phyloP scores from a whole-genome alignment of 768 basidiomycete species.

The Boletales sp. region DNA sequence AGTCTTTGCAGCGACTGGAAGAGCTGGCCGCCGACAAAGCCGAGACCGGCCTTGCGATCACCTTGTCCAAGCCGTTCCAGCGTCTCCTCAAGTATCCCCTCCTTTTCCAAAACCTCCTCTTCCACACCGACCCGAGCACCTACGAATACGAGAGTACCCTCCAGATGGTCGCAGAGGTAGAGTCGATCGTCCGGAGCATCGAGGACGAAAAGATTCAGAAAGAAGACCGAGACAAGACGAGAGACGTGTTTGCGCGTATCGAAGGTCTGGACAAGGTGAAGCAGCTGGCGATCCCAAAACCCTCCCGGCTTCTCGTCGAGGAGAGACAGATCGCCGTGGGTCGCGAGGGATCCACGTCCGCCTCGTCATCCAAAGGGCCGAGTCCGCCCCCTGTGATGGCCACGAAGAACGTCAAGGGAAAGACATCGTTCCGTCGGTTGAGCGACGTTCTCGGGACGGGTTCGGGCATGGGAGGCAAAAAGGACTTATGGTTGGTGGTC shows the following conservation, averaged over 20 bases:
- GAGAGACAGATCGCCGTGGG: constrained; percentile 58
- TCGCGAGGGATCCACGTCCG: constrained; percentile 20
- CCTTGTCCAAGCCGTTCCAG: constrained; percentile 95
- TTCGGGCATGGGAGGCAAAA: constrained; percentile 59
- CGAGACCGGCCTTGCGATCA: constrained; percentile 93
- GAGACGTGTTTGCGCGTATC: constrained; percentile 93
- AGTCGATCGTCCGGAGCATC: constrained; percentile 92
- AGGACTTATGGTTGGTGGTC: constrained; percentile 90
- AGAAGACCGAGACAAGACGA: constrained; percentile 92
- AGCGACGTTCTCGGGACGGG: constrained; percentile 78
- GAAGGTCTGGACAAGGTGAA: constrained; percentile 94
- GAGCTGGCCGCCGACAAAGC: constrained; percentile 78
- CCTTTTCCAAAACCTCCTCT: constrained; percentile 95
- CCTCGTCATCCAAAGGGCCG: constrained; percentile 22
- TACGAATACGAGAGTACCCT: constrained; percentile 96
- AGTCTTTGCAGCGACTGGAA: constrained; percentile 73
- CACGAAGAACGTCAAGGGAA: constrained; percentile 65
- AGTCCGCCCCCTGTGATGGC: constrained; percentile 35
- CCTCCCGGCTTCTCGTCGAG: constrained; percentile 81
- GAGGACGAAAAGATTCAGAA: constrained; percentile 98
- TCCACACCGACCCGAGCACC: constrained; percentile 94
- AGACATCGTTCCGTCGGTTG: constrained; percentile 83
- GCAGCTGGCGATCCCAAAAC: constrained; percentile 88
- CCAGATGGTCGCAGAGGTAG: constrained; percentile 96
- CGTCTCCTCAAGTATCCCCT: constrained; percentile 95